A percentile compares a stretch with the other conserved stretches of the same genome.
These are phyloP conservation scores for Trypanosoma cruzi DNA, from an alignment of 208 protist genomes.

Conservation along the genomic window DNA sequence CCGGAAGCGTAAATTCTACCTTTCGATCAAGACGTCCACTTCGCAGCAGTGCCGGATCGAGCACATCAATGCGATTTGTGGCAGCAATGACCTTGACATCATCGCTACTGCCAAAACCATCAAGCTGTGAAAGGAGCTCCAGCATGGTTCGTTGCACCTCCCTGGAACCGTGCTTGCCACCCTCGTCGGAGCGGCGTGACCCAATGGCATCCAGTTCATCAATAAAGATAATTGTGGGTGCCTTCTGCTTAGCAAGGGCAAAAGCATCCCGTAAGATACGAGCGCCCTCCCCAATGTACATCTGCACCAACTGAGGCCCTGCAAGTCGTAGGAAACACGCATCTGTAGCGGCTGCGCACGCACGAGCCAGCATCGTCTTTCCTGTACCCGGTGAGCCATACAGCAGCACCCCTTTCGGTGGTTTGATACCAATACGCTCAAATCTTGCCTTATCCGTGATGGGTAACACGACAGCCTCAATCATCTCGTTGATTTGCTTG, in stretches of 20 bases:
- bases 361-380: slow-evolving; percentile 98
- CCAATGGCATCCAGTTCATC: slow-evolving; percentile 99
- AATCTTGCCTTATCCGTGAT: slow-evolving; percentile 99
- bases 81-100: slow-evolving; percentile 99
- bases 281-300: slow-evolving; percentile 98
- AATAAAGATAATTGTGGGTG: slow-evolving; percentile 99
- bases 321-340: slow-evolving; percentile 99
- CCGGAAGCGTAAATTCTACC: slow-evolving; percentile 99
- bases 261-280: slow-evolving; percentile 99
- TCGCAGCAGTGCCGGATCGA: slow-evolving; percentile 99
- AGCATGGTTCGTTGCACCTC: slow-evolving; percentile 99
- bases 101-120: slow-evolving; percentile 98
- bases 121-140: slow-evolving; percentile 99
- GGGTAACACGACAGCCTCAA: slow-evolving; percentile 99
- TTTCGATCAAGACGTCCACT: slow-evolving; percentile 99
- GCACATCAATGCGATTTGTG: slow-evolving; percentile 99
- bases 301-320: slow-evolving; percentile 99
- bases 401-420: slow-evolving; percentile 98
- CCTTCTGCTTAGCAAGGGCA: slow-evolving; percentile 99
- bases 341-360: slow-evolving; percentile 99
- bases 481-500: slow-evolving; percentile 99
- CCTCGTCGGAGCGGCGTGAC: slow-evolving; percentile 97
- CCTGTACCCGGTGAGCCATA: slow-evolving; percentile 99
- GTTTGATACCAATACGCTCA: slow-evolving; percentile 98
- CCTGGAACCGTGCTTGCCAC: slow-evolving; percentile 96